Evolutionary conservation across 2,329 filamentous ascomycete species (phyloP).

Genomic region (Cladophialophora carrionii): DNA sequence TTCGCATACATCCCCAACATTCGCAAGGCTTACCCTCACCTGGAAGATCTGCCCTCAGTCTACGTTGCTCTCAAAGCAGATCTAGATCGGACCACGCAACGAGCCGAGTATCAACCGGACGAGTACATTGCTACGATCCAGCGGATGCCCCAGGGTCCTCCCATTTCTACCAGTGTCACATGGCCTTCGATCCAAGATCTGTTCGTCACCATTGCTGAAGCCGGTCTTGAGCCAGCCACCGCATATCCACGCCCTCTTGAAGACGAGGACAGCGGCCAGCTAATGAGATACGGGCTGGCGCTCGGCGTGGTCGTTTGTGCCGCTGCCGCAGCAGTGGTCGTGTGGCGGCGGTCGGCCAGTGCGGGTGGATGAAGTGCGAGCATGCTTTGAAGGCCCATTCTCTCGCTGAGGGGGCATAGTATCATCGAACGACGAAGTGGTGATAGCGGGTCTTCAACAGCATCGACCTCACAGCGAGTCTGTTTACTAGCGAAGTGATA

Average conservation of each 20-base stretch:
- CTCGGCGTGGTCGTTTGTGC: constrained; percentile 70
- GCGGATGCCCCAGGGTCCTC: constrained; percentile 70
- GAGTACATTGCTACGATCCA: constrained; percentile 82
- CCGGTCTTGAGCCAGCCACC: constrained; percentile 83
- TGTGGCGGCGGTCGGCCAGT: constrained; percentile 57
- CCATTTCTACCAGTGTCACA: constrained; percentile 89
- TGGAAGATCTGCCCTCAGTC: constrained; percentile 86
- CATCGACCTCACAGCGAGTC: not conserved
- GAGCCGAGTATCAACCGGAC: constrained; percentile 87
- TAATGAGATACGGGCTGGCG: constrained; percentile 82
- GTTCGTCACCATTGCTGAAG: constrained; percentile 88
- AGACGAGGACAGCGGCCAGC: constrained; percentile 63
- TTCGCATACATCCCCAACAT: constrained; percentile 88
- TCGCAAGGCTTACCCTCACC: constrained; percentile 74
- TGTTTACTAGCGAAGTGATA: constrained; percentile 5
- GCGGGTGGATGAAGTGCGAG: constrained; percentile 11
- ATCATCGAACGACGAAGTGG: not conserved
- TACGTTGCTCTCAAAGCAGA: constrained; percentile 96
- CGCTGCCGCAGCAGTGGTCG: constrained; percentile 61
- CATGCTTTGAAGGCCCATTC: not conserved
- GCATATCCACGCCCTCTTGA: constrained; percentile 90
- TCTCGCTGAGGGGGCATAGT: not conserved
- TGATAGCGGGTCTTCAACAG: not conserved
- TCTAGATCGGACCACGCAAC: constrained; percentile 93
- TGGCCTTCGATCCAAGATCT: constrained; percentile 94